Evolutionary conservation across 2,329 filamentous ascomycete species (phyloP), one percentile per base, ranked within the genome.

Genomic region (Pseudodiploospora longispora): DNA sequence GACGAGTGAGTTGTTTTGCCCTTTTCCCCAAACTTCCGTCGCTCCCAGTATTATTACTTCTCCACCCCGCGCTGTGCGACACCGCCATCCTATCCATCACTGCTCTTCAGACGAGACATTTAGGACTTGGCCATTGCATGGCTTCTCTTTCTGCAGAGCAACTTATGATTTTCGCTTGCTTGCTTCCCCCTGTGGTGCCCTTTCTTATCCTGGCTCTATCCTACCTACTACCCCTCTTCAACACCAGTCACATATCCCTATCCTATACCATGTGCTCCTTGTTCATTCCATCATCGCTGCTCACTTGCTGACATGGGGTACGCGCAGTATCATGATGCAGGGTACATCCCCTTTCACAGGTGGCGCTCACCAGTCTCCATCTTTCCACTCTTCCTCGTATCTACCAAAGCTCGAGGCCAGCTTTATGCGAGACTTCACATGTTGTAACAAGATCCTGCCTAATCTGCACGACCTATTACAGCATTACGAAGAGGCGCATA

Each of bases 371-470:
- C 85, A 90, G 63, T 95, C 90, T n/a, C 88, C 93, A 1, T 96
- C 91, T 1, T 94, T 88, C 57, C 91, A 97, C 65, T 97, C 91
- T 1, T 95, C 90, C 6, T 97, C 93, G 28, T 97, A 97, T 62
- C 78, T 96, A 2, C 91, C 90, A 7, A 96, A 95, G 65, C 81
- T 96, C 60, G 93, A 98, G 66, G 91, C 91, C 49, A 93, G 91
- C 60, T 98, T 96, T 64, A 94, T 97, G 87, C 85, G 85, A 65
- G 90, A 97, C 68, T 97, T 97, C 67, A 85, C 85, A 42, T 98
- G 93, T 70, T 98, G 93, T 67, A 89, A 89, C 57, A 79, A 87
- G 57, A 91, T 84, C 30, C 76, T 96, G 53, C 85, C 90, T 27
- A 94, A 90, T 41, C 78, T 98, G 54, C 93, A 98, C 68, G 93